phyloP scores from a whole-genome alignment of 2,329 filamentous ascomycete species.

The Pyrenophora teres region DNA sequence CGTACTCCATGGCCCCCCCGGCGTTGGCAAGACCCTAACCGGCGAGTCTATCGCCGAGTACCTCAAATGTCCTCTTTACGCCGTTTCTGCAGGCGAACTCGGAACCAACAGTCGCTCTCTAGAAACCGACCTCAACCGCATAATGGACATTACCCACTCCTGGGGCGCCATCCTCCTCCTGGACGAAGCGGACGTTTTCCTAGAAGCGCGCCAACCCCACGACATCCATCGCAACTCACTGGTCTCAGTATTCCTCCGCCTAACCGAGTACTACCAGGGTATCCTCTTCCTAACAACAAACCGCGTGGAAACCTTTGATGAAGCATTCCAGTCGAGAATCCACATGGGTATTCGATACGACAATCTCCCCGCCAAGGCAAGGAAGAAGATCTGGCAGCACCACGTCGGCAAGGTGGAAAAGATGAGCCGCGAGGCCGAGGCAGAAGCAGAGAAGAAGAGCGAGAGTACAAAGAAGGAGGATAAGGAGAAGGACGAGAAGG shows the following conservation, averaged over 20 bases:
- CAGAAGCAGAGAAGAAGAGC: constrained; percentile 54
- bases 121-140: constrained; percentile 78
- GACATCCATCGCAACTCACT: constrained; percentile 85
- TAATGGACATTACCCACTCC: constrained; percentile 81
- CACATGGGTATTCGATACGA: constrained; percentile 85
- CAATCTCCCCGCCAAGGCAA: constrained; percentile 71
- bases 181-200: constrained; percentile 67
- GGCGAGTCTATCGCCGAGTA: constrained; percentile 85
- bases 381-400: constrained; percentile 80
- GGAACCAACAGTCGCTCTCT: constrained; percentile 73
- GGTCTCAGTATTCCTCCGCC: constrained; percentile 83
- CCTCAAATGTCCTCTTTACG: constrained; percentile 80
- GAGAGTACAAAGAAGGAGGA: constrained; percentile 1
- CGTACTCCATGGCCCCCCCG: constrained; percentile 77
- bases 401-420: constrained; percentile 74
- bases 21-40: constrained; percentile 86
- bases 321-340: constrained; percentile 86
- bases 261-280: constrained; percentile 90
- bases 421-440: constrained; percentile 56
- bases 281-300: constrained; percentile 91
- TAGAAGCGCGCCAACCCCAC: constrained; percentile 80
- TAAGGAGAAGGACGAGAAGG: constrained; percentile 1
- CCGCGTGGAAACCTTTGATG: constrained; percentile 84
- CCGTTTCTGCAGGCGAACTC: constrained; percentile 80
- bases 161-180: constrained; percentile 86